Evolutionary conservation across 1,284 basidiomycete genomes (phyloP).

Genomic region (Agroathelia rolfsii): DNA sequence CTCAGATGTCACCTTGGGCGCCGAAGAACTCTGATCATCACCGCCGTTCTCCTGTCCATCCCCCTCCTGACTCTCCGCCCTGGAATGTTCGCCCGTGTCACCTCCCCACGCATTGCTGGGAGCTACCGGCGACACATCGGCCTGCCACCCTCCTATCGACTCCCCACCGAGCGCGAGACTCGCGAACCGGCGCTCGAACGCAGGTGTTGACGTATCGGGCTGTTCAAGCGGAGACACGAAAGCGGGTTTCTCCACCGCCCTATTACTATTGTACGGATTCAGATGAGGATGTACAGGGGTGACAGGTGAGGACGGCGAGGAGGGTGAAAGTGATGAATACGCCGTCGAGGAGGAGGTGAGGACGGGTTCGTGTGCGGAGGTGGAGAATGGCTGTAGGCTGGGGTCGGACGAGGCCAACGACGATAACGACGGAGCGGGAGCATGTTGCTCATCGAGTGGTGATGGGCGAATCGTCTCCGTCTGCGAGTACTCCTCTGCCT

Average conservation of each 20-base stretch:
- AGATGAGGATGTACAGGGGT: constrained; percentile 12
- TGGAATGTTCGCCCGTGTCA: constrained; percentile 6
- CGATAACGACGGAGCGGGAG: no score
- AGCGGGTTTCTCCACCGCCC: constrained; percentile 16
- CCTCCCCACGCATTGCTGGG: constrained; percentile 9
- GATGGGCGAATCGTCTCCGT: constrained; percentile 31
- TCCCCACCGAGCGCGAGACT: constrained; percentile 57
- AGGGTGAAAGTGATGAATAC: neutral
- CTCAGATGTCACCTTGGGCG: neutral
- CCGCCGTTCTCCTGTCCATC: constrained; percentile 42
- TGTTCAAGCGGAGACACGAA: constrained; percentile 47
- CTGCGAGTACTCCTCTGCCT: constrained; percentile 24
- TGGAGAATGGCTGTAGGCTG: constrained; percentile 10
- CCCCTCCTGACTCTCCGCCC: constrained; percentile 16
- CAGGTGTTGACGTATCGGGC: constrained; percentile 18
- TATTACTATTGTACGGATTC: constrained; percentile 9
- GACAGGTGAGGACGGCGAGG: constrained; percentile 12
- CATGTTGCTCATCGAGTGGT: constrained; percentile 28
- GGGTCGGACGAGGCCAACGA: constrained; percentile 13
- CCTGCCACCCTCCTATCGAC: constrained; percentile 45
- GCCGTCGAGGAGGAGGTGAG: constrained; percentile 15
- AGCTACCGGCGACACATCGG: no score
- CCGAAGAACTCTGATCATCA: no score
- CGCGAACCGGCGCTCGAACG: constrained; percentile 39
- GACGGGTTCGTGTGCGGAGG: constrained; percentile 10